These are phyloP conservation scores for Hibiscus mutabilis DNA, from an alignment of 345 rosid genomes.

Conservation along the genomic window DNA sequence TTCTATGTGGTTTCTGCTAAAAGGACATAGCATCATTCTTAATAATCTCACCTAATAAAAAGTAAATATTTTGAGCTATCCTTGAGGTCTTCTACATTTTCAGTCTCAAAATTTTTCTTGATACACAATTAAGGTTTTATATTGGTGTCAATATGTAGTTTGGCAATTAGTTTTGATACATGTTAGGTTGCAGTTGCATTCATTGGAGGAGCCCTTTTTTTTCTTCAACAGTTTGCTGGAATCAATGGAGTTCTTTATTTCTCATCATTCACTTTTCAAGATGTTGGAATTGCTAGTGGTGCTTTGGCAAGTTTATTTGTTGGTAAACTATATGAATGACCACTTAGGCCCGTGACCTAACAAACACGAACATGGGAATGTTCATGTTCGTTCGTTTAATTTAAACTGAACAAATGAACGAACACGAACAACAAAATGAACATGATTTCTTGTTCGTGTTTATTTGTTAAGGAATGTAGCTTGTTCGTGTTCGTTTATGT, in stretches of 20 bases:
- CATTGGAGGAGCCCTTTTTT: conserved; percentile 60
- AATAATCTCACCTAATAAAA: not conserved
- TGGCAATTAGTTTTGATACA: not conserved
- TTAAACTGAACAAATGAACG: no score
- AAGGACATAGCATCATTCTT: not conserved
- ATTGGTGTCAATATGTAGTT: conserved; percentile 3
- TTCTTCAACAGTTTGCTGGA: conserved; percentile 79
- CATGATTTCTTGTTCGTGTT: no score
- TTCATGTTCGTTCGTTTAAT: no score
- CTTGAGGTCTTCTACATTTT: not conserved
- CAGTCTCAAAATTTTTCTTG: not conserved
- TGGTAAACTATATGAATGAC: no score
- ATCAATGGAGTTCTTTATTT: conserved; percentile 82
- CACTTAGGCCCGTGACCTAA: no score
- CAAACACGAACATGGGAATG: no score
- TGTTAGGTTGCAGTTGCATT: conserved; percentile 53
- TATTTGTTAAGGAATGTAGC: no score
- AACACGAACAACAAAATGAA: no score
- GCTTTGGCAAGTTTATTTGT: conserved; percentile 57
- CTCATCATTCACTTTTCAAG: conserved; percentile 67
- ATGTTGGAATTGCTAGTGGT: conserved; percentile 55
- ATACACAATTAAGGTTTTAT: not conserved
- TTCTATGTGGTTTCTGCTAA: not conserved
- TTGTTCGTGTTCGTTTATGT: no score
- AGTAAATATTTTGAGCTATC: not conserved